phyloP scores from a whole-genome alignment of 805 yeast species.

The Candida mattraensis region DNA sequence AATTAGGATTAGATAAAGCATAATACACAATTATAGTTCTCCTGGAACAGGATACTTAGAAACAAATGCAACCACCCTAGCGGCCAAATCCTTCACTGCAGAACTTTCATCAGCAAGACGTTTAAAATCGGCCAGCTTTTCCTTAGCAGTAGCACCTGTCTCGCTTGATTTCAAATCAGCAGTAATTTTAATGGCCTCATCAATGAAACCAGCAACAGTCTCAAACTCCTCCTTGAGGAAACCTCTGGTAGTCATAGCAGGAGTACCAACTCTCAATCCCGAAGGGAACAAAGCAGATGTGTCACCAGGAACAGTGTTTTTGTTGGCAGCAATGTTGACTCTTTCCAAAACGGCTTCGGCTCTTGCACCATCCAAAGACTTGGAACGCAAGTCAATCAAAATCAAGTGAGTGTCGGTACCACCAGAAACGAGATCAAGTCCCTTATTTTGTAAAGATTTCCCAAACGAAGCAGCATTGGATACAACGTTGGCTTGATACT shows the following conservation, averaged over 20 bases:
- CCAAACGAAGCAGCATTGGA: conserved; percentile 81
- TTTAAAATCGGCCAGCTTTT: conserved; percentile 68
- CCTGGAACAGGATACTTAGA: conserved; percentile 87
- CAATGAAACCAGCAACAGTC: conserved; percentile 77
- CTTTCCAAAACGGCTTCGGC: conserved; percentile 87
- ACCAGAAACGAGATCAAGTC: conserved; percentile 77
- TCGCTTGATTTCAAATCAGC: conserved; percentile 58
- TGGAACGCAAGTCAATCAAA: conserved; percentile 75
- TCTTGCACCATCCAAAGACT: conserved; percentile 92
- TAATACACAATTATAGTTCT: conserved; percentile 50
- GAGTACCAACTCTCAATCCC: conserved; percentile 96
- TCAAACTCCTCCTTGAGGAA: conserved; percentile 76
- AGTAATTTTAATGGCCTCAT: conserved; percentile 73
- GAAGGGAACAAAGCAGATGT: conserved; percentile 94
- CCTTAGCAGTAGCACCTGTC: conserved; percentile 57
- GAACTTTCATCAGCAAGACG: conserved; percentile 61
- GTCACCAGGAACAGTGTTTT: conserved; percentile 96
- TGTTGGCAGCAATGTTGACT: conserved; percentile 91
- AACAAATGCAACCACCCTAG: conserved; percentile 73
- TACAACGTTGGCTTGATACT: conserved; percentile 81
- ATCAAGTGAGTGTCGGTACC: conserved; percentile 97
- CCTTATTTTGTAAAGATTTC: conserved; percentile 57
- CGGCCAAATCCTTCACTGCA: conserved; percentile 58
- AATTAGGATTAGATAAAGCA: too few relatives aligned
- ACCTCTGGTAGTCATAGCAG: conserved; percentile 98